phyloP scores from a whole-genome alignment of 768 basidiomycete genomes.

The Boletus patriciae region DNA sequence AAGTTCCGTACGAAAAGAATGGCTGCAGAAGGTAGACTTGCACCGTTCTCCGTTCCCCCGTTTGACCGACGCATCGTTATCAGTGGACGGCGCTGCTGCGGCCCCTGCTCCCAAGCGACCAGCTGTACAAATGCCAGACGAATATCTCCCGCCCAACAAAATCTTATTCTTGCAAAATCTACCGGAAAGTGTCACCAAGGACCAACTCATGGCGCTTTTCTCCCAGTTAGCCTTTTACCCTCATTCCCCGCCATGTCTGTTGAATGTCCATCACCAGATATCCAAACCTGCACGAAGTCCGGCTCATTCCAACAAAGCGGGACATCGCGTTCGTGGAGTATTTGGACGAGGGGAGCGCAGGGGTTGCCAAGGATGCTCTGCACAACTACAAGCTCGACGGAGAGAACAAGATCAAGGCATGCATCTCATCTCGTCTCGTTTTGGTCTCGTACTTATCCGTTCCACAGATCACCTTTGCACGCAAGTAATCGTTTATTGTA shows the following conservation, averaged over 20 bases:
- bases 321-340: conserved; percentile 99
- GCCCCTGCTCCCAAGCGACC: conserved; percentile 72
- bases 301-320: conserved; percentile 95
- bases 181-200: conserved; percentile 89
- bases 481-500: conserved; percentile 52
- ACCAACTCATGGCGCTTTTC: conserved; percentile 87
- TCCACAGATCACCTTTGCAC: conserved; percentile 68
- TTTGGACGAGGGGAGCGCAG: conserved; percentile 87
- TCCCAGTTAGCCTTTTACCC: conserved; percentile 63
- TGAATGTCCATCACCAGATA: conserved; percentile 52
- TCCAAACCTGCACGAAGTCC: conserved; percentile 94
- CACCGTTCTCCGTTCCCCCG: background rate
- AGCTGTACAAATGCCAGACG: conserved; percentile 97
- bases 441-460: conserved; percentile 4
- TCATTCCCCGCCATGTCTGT: background rate
- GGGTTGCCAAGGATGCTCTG: conserved; percentile 89
- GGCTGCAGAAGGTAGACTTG: conserved; percentile 69
- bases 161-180: conserved; percentile 98
- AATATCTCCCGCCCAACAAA: conserved; percentile 98
- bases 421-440: conserved; percentile 8
- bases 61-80: conserved; percentile 3
- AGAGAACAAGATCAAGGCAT: conserved; percentile 97
- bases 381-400: conserved; percentile 98
- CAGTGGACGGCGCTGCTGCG: conserved; percentile 70
- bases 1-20: conserved; percentile 81